Percentiles rank a stretch among this genome's conserved stretches.
These are phyloP conservation scores for Starmera caribaea DNA, from an alignment of 805 yeast genomes.

Conservation along the genomic window DNA sequence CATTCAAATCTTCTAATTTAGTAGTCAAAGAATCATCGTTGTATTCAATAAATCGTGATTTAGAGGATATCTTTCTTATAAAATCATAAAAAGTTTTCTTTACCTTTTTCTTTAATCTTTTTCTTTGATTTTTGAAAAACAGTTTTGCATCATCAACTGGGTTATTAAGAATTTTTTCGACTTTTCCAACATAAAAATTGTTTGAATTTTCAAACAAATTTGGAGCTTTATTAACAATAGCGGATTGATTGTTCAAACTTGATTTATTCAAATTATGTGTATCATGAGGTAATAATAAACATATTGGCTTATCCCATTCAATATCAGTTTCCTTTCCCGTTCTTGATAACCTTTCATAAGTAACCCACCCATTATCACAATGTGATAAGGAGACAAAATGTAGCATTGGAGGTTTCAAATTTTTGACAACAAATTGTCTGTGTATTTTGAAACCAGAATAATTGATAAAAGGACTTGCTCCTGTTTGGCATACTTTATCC, in stretches of 20 bases:
- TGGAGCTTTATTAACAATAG: constrained; percentile 2
- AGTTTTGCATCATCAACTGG: no score
- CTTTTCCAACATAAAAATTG: no score
- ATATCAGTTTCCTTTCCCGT: constrained; percentile 29
- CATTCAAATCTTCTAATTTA: constrained; percentile 8
- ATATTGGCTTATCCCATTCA: constrained; percentile 40
- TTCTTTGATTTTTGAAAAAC: neutral
- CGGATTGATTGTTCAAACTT: no score
- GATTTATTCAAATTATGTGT: neutral
- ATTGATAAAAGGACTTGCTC: constrained; percentile 19
- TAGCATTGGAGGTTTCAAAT: constrained; percentile 25
- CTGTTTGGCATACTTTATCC: constrained; percentile 27
- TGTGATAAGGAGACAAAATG: constrained; percentile 38
- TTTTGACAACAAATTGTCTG: constrained; percentile 35
- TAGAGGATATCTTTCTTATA: constrained; percentile 4
- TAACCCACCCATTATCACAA: constrained; percentile 41
- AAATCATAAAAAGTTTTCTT: constrained; percentile 5
- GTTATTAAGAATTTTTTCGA: no score
- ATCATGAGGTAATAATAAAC: constrained; percentile 27
- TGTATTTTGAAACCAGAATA: constrained; percentile 51
- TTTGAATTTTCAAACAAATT: neutral
- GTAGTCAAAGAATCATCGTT: constrained; percentile 8
- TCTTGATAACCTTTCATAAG: constrained; percentile 29
- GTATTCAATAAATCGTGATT: constrained; percentile 11
- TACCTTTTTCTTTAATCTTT: neutral